Percentiles rank a stretch among this genome's conserved stretches.
These are phyloP conservation scores for Ustilago lituana DNA, from an alignment of 1,284 basidiomycete genomes.

Conservation along the genomic window DNA sequence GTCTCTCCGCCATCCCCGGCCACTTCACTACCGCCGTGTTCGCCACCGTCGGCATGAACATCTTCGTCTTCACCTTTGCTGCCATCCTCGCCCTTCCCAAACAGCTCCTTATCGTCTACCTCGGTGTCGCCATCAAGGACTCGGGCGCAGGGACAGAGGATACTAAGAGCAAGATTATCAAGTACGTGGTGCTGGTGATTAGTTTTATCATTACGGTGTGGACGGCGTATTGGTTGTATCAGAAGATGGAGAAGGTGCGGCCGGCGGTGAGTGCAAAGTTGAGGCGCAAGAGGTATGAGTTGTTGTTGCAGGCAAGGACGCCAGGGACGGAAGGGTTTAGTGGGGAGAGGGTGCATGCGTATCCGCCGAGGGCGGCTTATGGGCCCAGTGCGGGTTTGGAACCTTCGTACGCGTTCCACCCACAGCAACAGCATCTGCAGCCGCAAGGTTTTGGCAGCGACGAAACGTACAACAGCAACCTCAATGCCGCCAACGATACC, in stretches of 20 bases:
- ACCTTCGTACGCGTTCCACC: no score
- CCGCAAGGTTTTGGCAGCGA: neutral
- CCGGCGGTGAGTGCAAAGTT: slow-evolving; percentile 73
- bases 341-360: slow-evolving; percentile 8
- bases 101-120: slow-evolving; percentile 67
- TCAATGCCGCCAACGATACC: no score
- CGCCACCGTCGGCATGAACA: slow-evolving; percentile 77
- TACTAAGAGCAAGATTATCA: slow-evolving; percentile 61
- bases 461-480: slow-evolving; percentile 3
- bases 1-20: slow-evolving; percentile 71
- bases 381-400: no score
- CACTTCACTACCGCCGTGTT: slow-evolving; percentile 76
- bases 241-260: slow-evolving; percentile 79
- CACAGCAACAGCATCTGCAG: neutral
- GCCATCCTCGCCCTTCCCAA: slow-evolving; percentile 81
- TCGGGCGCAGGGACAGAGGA: slow-evolving; percentile 45
- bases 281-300: slow-evolving; percentile 74
- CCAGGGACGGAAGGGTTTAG: slow-evolving; percentile 26
- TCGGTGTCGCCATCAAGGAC: slow-evolving; percentile 63
- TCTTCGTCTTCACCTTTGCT: slow-evolving; percentile 77
- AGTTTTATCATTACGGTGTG: slow-evolving; percentile 75
- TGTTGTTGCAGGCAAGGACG: slow-evolving; percentile 44
- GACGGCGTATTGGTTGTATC: slow-evolving; percentile 85
- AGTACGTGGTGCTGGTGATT: slow-evolving; percentile 63
- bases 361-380: slow-evolving; percentile 13